A percentile compares a stretch with the other conserved stretches of the same genome.
Conservation (phyloP, 2,329 filamentous ascomycete genomes). For the Phialophora tarda region DNA sequence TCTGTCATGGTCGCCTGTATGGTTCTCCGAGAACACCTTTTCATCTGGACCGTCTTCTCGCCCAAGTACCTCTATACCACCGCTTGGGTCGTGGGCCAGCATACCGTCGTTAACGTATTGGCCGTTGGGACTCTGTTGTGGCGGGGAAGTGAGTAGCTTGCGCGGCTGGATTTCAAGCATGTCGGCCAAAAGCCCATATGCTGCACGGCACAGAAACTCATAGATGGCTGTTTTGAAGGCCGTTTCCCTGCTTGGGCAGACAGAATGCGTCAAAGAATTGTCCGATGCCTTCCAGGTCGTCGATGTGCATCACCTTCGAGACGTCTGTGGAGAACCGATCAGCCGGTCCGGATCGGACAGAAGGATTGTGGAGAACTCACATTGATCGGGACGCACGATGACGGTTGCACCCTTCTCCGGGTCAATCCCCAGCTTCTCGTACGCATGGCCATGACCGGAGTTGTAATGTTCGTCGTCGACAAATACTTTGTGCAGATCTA, state of each 20-base stretch:
- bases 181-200: neutral
- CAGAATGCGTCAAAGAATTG: conserved; percentile 47
- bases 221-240: conserved; percentile 6
- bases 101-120: conserved; percentile 73
- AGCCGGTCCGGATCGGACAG: neutral
- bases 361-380: conserved; percentile 47
- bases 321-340: conserved; percentile 43
- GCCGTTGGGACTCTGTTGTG: conserved; percentile 48
- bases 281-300: conserved; percentile 44
- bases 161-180: neutral
- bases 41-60: conserved; percentile 98
- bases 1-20: conserved; percentile 91
- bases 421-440: conserved; percentile 62
- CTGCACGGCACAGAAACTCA: conserved; percentile 4
- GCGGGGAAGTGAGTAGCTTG: conserved; percentile 7
- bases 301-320: conserved; percentile 46
- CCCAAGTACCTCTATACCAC: conserved; percentile 94
- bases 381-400: conserved; percentile 67
- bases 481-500: conserved; percentile 65
- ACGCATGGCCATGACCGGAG: conserved; percentile 62
- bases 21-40: conserved; percentile 81
- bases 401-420: conserved; percentile 54
- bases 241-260: conserved; percentile 17
- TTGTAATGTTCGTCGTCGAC: conserved; percentile 63
- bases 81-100: conserved; percentile 84